Evolutionary conservation across 495 filamentous ascomycete genomes (phyloP).

Genomic region (Trichoderma asperelloides): DNA sequence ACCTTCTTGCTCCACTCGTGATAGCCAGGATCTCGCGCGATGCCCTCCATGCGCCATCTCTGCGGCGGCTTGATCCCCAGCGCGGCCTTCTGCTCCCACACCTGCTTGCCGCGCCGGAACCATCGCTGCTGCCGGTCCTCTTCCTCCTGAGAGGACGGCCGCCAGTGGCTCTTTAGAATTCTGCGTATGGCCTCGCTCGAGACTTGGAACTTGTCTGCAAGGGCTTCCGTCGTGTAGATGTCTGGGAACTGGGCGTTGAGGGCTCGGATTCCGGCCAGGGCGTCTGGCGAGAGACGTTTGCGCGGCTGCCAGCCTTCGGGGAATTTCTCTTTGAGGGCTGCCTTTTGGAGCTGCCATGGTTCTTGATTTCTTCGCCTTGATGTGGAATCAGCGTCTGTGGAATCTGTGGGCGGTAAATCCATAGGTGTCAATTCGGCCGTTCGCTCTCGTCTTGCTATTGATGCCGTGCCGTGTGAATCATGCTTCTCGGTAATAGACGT

Average conservation of each 20-base stretch:
- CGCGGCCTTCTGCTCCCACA: conserved; percentile 69
- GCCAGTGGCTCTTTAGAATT: conserved; percentile 81
- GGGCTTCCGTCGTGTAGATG: conserved; percentile 60
- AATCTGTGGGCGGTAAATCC: background rate
- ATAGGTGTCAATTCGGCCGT: too few species aligned
- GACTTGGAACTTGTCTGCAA: conserved; percentile 73
- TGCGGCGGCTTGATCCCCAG: conserved; percentile 57
- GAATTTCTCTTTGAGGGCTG: conserved; percentile 62
- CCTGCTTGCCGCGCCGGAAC: conserved; percentile 65
- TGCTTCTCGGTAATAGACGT: background rate
- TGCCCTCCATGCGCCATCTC: conserved; percentile 59
- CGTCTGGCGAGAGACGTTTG: conserved; percentile 86
- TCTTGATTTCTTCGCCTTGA: conserved; percentile 21
- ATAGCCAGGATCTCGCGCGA: conserved; percentile 36
- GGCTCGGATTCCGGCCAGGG: conserved; percentile 74
- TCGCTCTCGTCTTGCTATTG: background rate
- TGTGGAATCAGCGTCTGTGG: background rate
- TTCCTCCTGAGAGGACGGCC: conserved; percentile 53
- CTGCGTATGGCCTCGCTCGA: conserved; percentile 79
- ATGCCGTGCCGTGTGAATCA: background rate
- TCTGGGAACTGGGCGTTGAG: conserved; percentile 67
- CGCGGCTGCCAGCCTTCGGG: conserved; percentile 65
- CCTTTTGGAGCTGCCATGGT: conserved; percentile 65
- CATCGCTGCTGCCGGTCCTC: conserved; percentile 56
- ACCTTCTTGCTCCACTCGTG: background rate